Percentiles rank a stretch among this genome's conserved stretches.
phyloP scores from a whole-genome alignment of 768 basidiomycete genomes.

The Cystobasidium ongulense region DNA sequence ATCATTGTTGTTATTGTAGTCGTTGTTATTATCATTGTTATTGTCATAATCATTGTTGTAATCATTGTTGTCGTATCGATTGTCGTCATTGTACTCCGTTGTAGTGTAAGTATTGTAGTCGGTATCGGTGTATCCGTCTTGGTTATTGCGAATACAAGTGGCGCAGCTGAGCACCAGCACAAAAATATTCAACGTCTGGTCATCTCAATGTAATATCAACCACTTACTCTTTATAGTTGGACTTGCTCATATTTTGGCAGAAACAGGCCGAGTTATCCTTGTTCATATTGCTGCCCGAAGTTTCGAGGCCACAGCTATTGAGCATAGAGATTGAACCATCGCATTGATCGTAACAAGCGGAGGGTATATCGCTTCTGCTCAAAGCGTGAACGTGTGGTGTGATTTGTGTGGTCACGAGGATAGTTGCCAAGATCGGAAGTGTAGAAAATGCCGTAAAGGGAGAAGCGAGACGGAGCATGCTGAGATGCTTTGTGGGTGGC shows the following conservation, averaged over 20 bases:
- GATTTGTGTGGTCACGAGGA: not conserved
- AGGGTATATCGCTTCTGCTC: not conserved
- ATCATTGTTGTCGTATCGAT: not conserved
- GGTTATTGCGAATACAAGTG: not conserved
- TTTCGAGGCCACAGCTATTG: constrained; percentile 15
- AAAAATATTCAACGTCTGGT: not conserved
- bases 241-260: not conserved
- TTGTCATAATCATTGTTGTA: constrained; percentile 1
- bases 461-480: too few relatives aligned
- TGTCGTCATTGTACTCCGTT: not conserved
- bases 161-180: not conserved
- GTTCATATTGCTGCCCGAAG: constrained; percentile 7
- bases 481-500: too few relatives aligned
- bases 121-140: not conserved
- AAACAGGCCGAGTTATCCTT: not conserved
- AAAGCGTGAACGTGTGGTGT: not conserved
- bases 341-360: not conserved
- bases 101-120: not conserved
- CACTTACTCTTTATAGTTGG: constrained; percentile 11
- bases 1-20: not conserved
- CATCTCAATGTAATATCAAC: not conserved
- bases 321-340: not conserved
- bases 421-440: not conserved
- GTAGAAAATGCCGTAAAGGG: not conserved
- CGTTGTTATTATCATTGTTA: not conserved